Conservation (phyloP, 179 eudicot genomes). For the Gypsophila paniculata region DNA sequence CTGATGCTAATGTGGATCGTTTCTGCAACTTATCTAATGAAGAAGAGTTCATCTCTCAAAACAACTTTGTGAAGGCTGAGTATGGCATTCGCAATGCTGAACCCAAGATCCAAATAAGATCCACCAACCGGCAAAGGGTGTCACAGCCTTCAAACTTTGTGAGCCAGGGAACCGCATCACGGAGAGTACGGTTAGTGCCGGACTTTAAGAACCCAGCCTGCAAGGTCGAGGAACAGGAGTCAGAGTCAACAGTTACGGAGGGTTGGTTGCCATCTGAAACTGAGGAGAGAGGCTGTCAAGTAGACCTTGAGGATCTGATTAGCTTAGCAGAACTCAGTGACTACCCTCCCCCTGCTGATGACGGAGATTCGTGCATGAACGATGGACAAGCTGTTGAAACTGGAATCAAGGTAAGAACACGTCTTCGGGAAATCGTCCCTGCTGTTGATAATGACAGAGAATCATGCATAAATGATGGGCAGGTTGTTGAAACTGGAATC, state of each 20-base stretch:
- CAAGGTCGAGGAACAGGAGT: background rate
- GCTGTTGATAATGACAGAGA: constrained; percentile 6
- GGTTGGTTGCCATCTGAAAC: constrained; percentile 16
- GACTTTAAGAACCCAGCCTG: background rate
- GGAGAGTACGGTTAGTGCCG: constrained; percentile 31
- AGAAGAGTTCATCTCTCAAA: background rate
- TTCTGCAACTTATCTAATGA: constrained; percentile 23
- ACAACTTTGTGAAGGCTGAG: constrained; percentile 16
- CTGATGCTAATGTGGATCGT: constrained; percentile 29
- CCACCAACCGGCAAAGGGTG: constrained; percentile 23
- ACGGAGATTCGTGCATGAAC: constrained; percentile 18
- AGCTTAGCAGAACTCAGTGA: constrained; percentile 23
- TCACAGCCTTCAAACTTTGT: constrained; percentile 12
- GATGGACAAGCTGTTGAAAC: constrained; percentile 30
- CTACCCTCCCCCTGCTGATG: background rate
- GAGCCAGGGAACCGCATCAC: constrained; percentile 60
- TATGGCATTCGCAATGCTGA: constrained; percentile 28
- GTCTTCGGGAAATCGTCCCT: constrained; percentile 19
- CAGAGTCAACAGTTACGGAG: constrained; percentile 9
- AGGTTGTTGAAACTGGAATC: constrained; percentile 46
- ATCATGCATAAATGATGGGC: constrained; percentile 16
- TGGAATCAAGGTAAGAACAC: constrained; percentile 52
- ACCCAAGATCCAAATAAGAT: constrained; percentile 46
- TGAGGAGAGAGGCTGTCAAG: background rate
- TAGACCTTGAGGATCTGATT: constrained; percentile 18